Conservation (phyloP, 2,329 filamentous ascomycete species). For the Ophiostoma perfectum region DNA sequence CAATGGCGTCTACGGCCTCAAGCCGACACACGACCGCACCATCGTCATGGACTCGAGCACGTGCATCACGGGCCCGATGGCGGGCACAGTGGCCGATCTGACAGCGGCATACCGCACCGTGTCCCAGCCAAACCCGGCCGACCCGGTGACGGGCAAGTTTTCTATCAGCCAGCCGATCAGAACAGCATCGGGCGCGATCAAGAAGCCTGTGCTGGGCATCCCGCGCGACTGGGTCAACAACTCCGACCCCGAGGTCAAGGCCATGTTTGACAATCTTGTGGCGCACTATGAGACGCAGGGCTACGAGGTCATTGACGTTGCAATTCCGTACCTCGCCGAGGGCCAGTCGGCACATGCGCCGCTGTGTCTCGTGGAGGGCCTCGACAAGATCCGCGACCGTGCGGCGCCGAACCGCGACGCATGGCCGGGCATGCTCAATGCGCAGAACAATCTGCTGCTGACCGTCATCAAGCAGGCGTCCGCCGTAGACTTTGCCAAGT, state of each 20-base stretch:
- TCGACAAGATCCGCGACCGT: conserved; percentile 42
- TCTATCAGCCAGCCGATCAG: conserved; percentile 30
- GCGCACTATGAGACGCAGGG: conserved; percentile 48
- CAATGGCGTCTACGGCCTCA: conserved; percentile 77
- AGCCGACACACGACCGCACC: conserved; percentile 68
- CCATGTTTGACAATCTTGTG: conserved; percentile 57
- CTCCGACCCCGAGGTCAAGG: conserved; percentile 58
- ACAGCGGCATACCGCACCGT: conserved; percentile 78
- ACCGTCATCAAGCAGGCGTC: conserved; percentile 59
- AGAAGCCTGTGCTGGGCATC: conserved; percentile 57
- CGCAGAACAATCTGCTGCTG: conserved; percentile 66
- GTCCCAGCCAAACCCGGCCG: conserved; percentile 62
- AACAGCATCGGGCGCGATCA: conserved; percentile 30
- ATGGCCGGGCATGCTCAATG: conserved; percentile 53
- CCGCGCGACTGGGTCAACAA: conserved; percentile 63
- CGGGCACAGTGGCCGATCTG: conserved; percentile 69
- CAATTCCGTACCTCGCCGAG: conserved; percentile 61
- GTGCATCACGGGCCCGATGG: conserved; percentile 68
- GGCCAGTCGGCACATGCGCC: conserved; percentile 72
- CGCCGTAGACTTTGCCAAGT: conserved; percentile 64
- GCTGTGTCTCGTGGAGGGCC: conserved; percentile 69
- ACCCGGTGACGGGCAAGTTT: conserved; percentile 58
- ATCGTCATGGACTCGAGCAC: conserved; percentile 50
- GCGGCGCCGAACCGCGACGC: conserved; percentile 39
- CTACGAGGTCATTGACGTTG: conserved; percentile 53